Evolutionary conservation across 495 filamentous ascomycete species (phyloP).

Genomic region (Trichoderma orchidacearum): DNA sequence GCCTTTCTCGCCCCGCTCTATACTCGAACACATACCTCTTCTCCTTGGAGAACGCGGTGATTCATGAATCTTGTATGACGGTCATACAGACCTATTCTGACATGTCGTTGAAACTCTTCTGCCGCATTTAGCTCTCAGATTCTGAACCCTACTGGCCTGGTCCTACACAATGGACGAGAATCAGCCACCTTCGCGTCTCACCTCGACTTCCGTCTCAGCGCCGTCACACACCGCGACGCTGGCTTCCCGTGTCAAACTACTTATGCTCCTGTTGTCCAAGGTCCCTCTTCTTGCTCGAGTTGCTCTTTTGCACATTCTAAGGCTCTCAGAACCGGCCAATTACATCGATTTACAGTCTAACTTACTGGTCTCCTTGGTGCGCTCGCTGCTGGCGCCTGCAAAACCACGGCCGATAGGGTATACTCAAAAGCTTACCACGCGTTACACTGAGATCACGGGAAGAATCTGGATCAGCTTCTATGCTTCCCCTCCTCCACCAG

Average conservation of each 20-base stretch:
- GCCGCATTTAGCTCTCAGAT: too few species aligned
- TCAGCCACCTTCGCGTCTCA: not conserved
- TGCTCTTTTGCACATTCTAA: slow-evolving; percentile 51
- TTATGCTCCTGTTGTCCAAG: slow-evolving; percentile 38
- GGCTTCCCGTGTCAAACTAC: slow-evolving; percentile 19
- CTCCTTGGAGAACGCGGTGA: too few species aligned
- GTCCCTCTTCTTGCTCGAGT: slow-evolving; percentile 56
- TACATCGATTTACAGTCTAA: slow-evolving; percentile 74
- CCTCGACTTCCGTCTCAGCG: not conserved
- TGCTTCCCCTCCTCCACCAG: slow-evolving; percentile 33
- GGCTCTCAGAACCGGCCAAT: slow-evolving; percentile 47
- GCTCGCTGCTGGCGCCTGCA: slow-evolving; percentile 37
- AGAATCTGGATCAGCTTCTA: slow-evolving; percentile 68
- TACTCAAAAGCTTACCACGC: slow-evolving; percentile 45
- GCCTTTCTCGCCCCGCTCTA: too few species aligned
- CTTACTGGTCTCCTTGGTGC: slow-evolving; percentile 55
- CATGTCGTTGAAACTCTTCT: too few species aligned
- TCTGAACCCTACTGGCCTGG: too few species aligned
- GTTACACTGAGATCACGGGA: slow-evolving; percentile 59
- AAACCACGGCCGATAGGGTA: slow-evolving; percentile 32
- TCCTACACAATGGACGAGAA: not conserved
- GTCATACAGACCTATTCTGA: too few species aligned
- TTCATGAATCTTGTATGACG: too few species aligned
- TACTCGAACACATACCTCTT: too few species aligned
- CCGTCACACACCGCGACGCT: slow-evolving; percentile 9